Base-by-base conservation (phyloP, 148 eudicot species). In the Hydrangea macrophylla region DNA sequence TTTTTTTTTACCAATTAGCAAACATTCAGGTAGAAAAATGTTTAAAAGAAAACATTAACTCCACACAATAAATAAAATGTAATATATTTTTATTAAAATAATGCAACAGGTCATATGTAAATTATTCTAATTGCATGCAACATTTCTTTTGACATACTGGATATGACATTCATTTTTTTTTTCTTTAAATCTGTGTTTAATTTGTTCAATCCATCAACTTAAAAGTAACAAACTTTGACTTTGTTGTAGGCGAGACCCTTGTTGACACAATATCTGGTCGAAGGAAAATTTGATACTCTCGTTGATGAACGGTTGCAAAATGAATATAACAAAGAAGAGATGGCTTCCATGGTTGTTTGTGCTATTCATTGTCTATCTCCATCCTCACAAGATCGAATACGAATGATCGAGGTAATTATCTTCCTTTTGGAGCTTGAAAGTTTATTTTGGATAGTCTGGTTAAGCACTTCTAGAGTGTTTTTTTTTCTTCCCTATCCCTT, bases 331-430 rank as follows among this genome's bases (percentile, higher is more conserved):
- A 80, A 71, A 58, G 83, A 72, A 60, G 96, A 92, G 82, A 76
- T 90, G 88, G 83, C 90, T 70, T 92, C 88, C 57, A 80, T 92
- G 96, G 92, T 92, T 76, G 93, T 96, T 48, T 90, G 96, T 77
- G 98, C 96, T 42, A 91, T 96, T 78, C 88, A 96, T 67, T 88
- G 86, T 79, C 96, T 90, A 40, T 94, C 94, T 39, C 98, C 90
- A 76, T 90, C 98, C 59, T 86, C 92, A 51, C 81, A 85, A 42
- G 92, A 96, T 39, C 77, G 98, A 20, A 96, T 96, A 3, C 72
- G 87, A 55, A 83, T 92, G 98, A 92, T 96, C 83, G 93, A 92
- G 90, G 97, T 92, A 86, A 53, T 64, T 6, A 18, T n/a, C n/a
- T 32, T 32, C n/a, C 53, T 13, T 58, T 57, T 55, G 10, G n/a